phyloP scores from a whole-genome alignment of 2,329 filamentous ascomycete genomes.

The Colletotrichum brevisporum region DNA sequence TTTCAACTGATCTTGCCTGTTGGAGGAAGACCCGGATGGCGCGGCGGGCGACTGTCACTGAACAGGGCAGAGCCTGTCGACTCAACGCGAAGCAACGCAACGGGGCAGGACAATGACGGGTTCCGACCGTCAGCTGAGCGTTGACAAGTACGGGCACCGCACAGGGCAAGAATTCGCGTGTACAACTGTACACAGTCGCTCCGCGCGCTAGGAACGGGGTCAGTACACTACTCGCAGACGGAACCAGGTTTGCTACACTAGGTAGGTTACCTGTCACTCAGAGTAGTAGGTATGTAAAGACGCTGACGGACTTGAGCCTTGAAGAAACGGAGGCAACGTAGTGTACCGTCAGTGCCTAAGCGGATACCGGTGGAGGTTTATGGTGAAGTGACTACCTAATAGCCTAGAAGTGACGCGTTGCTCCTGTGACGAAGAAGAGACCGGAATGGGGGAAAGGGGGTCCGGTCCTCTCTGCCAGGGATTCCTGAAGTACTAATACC shows the following conservation, averaged over 20 bases:
- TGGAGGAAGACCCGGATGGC: conserved; percentile 15
- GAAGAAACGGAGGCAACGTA: not conserved
- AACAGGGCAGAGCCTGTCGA: conserved; percentile 14
- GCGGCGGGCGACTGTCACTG: conserved; percentile 15
- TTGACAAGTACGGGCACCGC: too few species aligned
- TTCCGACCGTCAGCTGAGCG: too few species aligned
- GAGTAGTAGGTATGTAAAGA: not conserved
- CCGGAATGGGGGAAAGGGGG: conserved; percentile 5
- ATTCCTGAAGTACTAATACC: too few species aligned
- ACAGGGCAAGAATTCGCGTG: too few species aligned
- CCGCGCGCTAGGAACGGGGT: not conserved
- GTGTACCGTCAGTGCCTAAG: not conserved
- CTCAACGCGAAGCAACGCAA: not conserved
- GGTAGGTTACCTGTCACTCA: too few species aligned
- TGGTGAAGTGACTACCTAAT: conserved; percentile 26
- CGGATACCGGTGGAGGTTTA: conserved; percentile 26
- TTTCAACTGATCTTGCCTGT: conserved; percentile 15
- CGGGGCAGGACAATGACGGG: too few species aligned
- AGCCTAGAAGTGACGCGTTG: conserved; percentile 30
- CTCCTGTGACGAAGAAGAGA: conserved; percentile 31
- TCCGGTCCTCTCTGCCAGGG: not conserved
- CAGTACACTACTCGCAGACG: conserved; percentile 3
- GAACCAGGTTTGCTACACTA: not conserved
- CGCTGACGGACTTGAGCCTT: not conserved
- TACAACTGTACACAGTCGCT: too few species aligned